phyloP scores from a whole-genome alignment of 2,329 filamentous ascomycete species.

The Furcasterigmium sp. region DNA sequence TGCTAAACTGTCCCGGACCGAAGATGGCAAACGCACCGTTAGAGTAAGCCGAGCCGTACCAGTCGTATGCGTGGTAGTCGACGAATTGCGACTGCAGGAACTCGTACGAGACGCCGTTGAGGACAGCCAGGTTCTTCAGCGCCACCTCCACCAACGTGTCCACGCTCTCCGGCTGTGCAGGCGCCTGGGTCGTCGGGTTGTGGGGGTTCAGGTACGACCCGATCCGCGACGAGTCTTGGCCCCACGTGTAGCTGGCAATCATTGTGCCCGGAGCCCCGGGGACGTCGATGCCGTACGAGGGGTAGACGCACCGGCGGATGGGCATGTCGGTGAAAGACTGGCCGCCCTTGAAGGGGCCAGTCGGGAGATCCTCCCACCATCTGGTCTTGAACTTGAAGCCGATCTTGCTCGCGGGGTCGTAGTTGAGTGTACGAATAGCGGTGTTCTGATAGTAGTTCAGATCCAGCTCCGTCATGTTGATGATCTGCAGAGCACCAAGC shows the following conservation, averaged over 20 bases:
- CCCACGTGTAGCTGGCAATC: constrained; percentile 19
- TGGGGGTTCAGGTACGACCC: constrained; percentile 16
- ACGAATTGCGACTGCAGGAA: constrained; percentile 12
- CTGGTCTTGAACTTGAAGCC: constrained; percentile 21
- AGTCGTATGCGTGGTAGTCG: constrained; percentile 15
- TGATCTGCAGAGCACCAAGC: constrained; percentile 17
- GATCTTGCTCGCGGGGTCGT: constrained; percentile 22
- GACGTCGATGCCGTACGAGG: constrained; percentile 20
- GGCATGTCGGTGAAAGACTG: constrained; percentile 22
- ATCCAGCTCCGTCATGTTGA: constrained; percentile 17
- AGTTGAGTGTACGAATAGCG: constrained; percentile 22
- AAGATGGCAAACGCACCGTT: constrained; percentile 18
- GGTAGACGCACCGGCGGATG: constrained; percentile 24
- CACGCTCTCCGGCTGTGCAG: constrained; percentile 10
- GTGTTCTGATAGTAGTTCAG: constrained; percentile 20
- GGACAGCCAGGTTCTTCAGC: constrained; percentile 12
- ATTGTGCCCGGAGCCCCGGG: constrained; percentile 15
- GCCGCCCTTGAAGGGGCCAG: constrained; percentile 16
- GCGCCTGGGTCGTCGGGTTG: constrained; percentile 10
- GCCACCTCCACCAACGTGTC: constrained; percentile 14
- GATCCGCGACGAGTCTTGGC: constrained; percentile 17
- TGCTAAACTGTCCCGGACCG: constrained; percentile 16
- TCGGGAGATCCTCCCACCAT: constrained; percentile 18
- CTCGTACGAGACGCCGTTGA: constrained; percentile 15
- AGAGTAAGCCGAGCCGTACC: constrained; percentile 16